Evolutionary conservation across 192 early-diverging fungal genomes (phyloP).

Genomic region (Podila verticillata): DNA sequence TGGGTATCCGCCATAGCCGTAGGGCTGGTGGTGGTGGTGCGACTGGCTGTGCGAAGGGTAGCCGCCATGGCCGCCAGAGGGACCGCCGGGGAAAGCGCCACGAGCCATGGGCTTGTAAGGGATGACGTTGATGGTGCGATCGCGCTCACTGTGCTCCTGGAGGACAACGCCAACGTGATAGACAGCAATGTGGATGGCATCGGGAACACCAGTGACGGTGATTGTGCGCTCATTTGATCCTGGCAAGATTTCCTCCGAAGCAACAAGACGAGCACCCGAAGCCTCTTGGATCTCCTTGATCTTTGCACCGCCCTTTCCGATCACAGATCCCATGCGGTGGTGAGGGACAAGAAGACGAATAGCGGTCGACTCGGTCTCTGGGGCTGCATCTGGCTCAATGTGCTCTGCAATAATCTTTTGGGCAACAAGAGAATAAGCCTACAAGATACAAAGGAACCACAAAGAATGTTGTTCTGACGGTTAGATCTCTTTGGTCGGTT

Average conservation of each 20-base stretch:
- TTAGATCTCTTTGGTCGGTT: too few species aligned
- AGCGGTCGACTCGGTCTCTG: slow-evolving; percentile 62
- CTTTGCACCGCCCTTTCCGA: slow-evolving; percentile 87
- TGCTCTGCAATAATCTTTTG: slow-evolving; percentile 77
- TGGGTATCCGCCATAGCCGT: slow-evolving; percentile 44
- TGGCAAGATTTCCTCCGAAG: slow-evolving; percentile 90
- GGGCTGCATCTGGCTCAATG: slow-evolving; percentile 57
- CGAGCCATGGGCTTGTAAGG: slow-evolving; percentile 73
- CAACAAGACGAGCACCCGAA: slow-evolving; percentile 83
- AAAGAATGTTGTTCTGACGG: too few species aligned
- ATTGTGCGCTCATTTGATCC: slow-evolving; percentile 92
- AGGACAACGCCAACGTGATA: slow-evolving; percentile 83
- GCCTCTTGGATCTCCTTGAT: slow-evolving; percentile 95
- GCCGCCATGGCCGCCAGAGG: slow-evolving; percentile 41
- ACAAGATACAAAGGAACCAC: slow-evolving; percentile 1
- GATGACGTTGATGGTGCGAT: slow-evolving; percentile 68
- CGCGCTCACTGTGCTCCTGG: slow-evolving; percentile 69
- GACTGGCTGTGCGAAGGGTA: slow-evolving; percentile 45
- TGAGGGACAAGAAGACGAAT: slow-evolving; percentile 91
- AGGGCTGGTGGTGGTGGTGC: slow-evolving; percentile 44
- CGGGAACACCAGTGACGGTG: slow-evolving; percentile 82
- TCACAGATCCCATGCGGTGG: slow-evolving; percentile 87
- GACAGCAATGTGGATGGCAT: slow-evolving; percentile 87
- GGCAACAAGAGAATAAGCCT: slow-evolving; percentile 85
- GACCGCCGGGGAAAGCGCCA: slow-evolving; percentile 30